Conservation (phyloP, 768 basidiomycete species). For the Collybiopsis luxurians region DNA sequence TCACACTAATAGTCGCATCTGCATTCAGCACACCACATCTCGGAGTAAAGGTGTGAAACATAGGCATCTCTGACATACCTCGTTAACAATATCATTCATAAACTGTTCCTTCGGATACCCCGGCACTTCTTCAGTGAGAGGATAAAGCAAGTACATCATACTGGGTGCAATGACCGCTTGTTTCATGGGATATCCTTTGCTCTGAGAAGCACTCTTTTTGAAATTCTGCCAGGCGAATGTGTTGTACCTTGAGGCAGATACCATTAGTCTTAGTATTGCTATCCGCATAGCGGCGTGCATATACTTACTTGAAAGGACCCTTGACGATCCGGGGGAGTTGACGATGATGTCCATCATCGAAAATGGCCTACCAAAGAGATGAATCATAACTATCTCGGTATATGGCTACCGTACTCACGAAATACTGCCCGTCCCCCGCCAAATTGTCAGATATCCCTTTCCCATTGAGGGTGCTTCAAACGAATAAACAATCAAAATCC, state of each 20-base stretch:
- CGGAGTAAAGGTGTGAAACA: too few relatives aligned
- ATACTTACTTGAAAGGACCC: background rate
- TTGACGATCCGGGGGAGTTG: background rate
- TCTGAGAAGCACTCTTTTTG: background rate
- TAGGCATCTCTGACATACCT: too few relatives aligned
- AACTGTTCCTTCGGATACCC: slow-evolving; percentile 3
- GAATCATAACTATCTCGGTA: background rate
- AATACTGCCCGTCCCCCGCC: slow-evolving; percentile 1
- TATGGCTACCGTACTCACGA: background rate
- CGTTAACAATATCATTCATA: background rate
- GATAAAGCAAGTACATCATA: slow-evolving; percentile 8
- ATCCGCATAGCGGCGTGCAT: too few relatives aligned
- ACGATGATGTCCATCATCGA: slow-evolving; percentile 4
- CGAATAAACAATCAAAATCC: background rate
- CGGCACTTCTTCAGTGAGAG: background rate
- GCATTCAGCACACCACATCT: too few relatives aligned
- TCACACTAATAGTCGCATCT: background rate
- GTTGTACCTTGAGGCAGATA: background rate
- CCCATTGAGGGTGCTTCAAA: background rate
- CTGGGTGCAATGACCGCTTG: slow-evolving; percentile 5
- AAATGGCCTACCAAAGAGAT: background rate
- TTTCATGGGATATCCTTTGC: slow-evolving; percentile 2
- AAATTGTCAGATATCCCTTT: background rate
- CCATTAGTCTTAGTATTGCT: background rate
- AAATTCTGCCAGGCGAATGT: slow-evolving; percentile 5